Percentiles rank a stretch among this genome's conserved stretches.
phyloP scores from a whole-genome alignment of 2,329 filamentous ascomycete genomes.

The Epichloe uncinata region DNA sequence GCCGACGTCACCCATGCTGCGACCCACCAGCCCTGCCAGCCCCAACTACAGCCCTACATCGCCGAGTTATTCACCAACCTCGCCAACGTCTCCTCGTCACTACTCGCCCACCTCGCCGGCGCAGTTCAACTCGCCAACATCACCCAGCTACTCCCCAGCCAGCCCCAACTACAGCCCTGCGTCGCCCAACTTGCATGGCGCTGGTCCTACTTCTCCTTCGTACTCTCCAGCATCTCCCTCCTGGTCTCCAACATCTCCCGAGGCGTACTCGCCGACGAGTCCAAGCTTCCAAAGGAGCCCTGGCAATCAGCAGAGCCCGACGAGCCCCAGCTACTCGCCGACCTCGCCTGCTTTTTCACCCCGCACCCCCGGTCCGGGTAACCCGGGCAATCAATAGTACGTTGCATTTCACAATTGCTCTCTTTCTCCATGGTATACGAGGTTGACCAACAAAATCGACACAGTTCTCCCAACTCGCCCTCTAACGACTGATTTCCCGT shows the following conservation, averaged over 20 bases:
- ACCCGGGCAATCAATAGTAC: constrained; percentile 30
- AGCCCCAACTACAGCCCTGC: constrained; percentile 62
- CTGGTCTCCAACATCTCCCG: constrained; percentile 63
- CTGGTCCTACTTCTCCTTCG: constrained; percentile 39
- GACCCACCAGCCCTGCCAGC: constrained; percentile 40
- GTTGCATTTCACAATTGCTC: constrained; percentile 6
- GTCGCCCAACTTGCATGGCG: constrained; percentile 38
- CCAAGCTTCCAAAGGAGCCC: constrained; percentile 44
- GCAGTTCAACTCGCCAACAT: constrained; percentile 61
- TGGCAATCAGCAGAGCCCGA: constrained; percentile 45
- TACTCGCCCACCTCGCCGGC: constrained; percentile 60
- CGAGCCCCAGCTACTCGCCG: constrained; percentile 61
- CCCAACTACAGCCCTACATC: constrained; percentile 54
- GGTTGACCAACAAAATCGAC: background rate
- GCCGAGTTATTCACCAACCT: constrained; percentile 50
- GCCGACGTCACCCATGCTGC: constrained; percentile 46
- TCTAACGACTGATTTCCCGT: constrained; percentile 24
- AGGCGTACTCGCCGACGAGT: constrained; percentile 50
- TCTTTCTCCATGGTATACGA: background rate
- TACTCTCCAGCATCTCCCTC: constrained; percentile 62
- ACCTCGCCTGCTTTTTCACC: constrained; percentile 36
- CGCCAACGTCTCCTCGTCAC: constrained; percentile 41
- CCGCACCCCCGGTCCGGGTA: constrained; percentile 30
- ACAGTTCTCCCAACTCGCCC: constrained; percentile 31
- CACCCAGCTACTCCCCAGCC: constrained; percentile 58